Base-by-base conservation (phyloP, 495 filamentous ascomycete genomes). In the Copromyces sp. region DNA sequence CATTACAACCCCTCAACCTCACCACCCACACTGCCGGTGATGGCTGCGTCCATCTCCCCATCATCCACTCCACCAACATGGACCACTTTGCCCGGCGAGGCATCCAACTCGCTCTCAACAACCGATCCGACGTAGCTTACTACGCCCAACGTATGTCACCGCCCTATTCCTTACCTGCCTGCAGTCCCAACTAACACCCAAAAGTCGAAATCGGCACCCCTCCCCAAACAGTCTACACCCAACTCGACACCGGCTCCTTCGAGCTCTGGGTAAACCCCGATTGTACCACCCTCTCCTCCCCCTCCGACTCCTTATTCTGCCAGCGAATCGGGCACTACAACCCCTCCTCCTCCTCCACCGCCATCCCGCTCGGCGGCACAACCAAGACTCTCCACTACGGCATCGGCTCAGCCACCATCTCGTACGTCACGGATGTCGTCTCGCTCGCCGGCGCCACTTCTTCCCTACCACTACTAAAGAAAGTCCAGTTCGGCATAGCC, bases 241-340 rank as follows among this genome's bases (percentile, higher is more conserved):
- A 86, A 76, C 72, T 86, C 53, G 84, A 86, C 72, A 86, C 84
- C 6, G 84, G 84, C 35, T 85, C 84, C 11, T 85, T 85, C 74
- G 84, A 86, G 76, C 77, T 86, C 8, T 86, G 84, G 84, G 84
- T 86, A 32, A 86, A 86, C 73, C 84, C 84, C 0, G 80, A 84
- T 74, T 86, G 84, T 72, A 77, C 76, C 9, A 77, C 75, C 14
- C 79, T 86, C 32, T 76, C 76, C 3, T 73, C n/a, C n/a, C n/a
- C 74, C 5, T 71, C 78, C 8, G 83, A 85, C 59, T 74, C 79
- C 4, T 77, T 72, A 68, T 86, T 86, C 72, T 86, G 84, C 77
- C 70, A 77, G 8, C 82, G 79, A 35, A 74, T 79, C 5, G 84
- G 84, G 1, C 74, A 78, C 44, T 86, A 84, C 71, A 78, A 84